Evolutionary conservation across 495 filamentous ascomycete genomes (phyloP).

Genomic region (Neurospora sp.): DNA sequence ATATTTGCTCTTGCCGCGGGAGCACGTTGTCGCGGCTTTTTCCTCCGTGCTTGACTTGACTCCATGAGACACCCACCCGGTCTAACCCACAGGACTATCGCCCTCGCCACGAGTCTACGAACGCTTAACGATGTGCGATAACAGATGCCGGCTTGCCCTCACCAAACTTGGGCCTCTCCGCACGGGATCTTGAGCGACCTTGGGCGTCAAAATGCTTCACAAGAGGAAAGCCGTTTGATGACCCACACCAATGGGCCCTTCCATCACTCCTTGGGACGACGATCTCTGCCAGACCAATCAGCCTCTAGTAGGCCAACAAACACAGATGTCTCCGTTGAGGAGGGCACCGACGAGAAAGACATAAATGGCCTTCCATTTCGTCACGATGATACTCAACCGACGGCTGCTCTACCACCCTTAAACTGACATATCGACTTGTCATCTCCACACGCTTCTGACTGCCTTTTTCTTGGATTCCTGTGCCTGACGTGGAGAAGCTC

Average conservation of each 20-base stretch:
- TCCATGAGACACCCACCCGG: not conserved
- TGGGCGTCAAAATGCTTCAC: not conserved
- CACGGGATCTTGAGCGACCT: not conserved
- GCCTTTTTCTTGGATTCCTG: not conserved
- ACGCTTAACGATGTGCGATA: not conserved
- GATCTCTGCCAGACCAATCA: not conserved
- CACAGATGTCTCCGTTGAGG: not conserved
- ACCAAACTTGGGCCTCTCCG: not conserved
- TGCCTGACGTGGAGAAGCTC: not conserved
- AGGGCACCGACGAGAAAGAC: not conserved
- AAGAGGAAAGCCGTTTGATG: not conserved
- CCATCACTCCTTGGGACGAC: not conserved
- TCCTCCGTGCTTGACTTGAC: not conserved
- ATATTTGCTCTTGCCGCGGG: not conserved
- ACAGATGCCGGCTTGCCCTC: not conserved
- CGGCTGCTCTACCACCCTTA: not conserved
- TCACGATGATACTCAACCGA: not conserved
- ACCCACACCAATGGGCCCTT: not conserved
- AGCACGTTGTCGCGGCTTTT: not conserved
- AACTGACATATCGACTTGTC: not conserved
- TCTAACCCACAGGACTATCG: not conserved
- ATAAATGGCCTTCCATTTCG: not conserved
- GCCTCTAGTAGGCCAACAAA: not conserved
- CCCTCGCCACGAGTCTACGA: not conserved
- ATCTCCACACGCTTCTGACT: not conserved